Evolutionary conservation across 1,284 basidiomycete species (phyloP).

Genomic region (Laetiporus sulphureus): DNA sequence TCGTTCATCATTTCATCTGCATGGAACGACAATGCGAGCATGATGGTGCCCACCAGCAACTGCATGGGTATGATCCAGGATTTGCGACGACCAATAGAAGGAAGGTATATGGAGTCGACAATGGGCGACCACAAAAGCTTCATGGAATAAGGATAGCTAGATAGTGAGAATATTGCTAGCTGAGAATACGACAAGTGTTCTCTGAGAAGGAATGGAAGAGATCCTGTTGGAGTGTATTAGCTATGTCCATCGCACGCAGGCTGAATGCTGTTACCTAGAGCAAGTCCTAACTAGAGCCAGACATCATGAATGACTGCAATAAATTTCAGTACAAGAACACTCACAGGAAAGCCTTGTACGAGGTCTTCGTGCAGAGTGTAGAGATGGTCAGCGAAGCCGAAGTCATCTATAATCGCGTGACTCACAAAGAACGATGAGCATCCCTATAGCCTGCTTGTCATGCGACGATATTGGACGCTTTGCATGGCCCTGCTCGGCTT

Average conservation of each 20-base stretch:
- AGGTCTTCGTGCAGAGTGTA: conserved; percentile 47
- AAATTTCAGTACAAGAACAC: conserved; percentile 23
- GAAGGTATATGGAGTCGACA: conserved; percentile 87
- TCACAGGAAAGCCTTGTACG: conserved; percentile 93
- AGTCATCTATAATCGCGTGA: conserved; percentile 15
- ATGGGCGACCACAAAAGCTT: conserved; percentile 98
- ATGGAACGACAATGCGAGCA: conserved; percentile 83
- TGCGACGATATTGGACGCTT: conserved; percentile 55
- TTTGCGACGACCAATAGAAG: conserved; percentile 84
- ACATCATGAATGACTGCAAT: conserved; percentile 9
- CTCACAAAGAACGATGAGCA: conserved; percentile 89
- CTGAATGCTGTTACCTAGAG: conserved; percentile 48
- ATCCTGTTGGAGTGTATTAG: conserved; percentile 47
- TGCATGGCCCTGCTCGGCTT: conserved; percentile 21
- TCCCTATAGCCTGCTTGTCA: conserved; percentile 82
- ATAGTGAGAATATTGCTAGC: conserved; percentile 90
- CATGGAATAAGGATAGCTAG: conserved; percentile 95
- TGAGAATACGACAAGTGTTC: conserved; percentile 96
- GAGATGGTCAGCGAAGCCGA: neutral
- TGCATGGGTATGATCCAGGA: conserved; percentile 99
- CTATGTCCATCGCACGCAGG: neutral
- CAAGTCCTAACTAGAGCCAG: conserved; percentile 74
- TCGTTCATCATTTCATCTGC: conserved; percentile 79
- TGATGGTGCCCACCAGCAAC: conserved; percentile 78
- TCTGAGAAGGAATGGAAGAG: conserved; percentile 93